Base-by-base conservation (phyloP, 2,329 filamentous ascomycete genomes). In the Fusarium sp. region DNA sequence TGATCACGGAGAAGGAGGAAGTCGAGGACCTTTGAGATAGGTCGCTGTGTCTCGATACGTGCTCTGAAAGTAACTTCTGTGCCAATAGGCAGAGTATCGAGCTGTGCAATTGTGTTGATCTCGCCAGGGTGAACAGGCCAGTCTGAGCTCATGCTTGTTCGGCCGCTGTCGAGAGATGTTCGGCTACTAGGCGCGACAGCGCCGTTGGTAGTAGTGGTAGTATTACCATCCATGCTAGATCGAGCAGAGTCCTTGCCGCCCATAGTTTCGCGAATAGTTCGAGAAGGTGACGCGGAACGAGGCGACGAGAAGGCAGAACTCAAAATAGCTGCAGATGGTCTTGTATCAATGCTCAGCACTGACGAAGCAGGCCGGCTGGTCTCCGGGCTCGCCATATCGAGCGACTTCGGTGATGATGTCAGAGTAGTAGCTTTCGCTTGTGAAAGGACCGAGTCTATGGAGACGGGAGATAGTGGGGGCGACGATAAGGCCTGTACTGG, bases 1-100 rank as follows among this genome's bases (percentile, higher is more conserved):
- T 95, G 92, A 81, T 97, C 93, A 60, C 95, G 91, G 78, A 97
- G 92, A 64, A 97, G 88, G 45, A 97, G 84, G 80, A 97, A 97
- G 75, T 94, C 93, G 37, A 97, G 85, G 73, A 92, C 91, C 74
- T 93, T 88, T 78, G 93, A 95, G 83, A 97, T 88, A 74, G 92
- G 91, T 49, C 95, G 90, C 64, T 96, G 86, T 61, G 94, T 93
- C 69, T 81, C 76, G 42, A 82, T 82, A 49, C 81, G 80, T 40
- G 81, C 83, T 60, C 82, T 78, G 65, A 84, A 83, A 56, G 80
- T 82, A 52, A 84, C 80, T 52, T 81, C 79, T 20, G 80, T 81
- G 45, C 81, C 82, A 14, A 82, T 59, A 17, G 81, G 80, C 17
- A 82, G 70, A 40, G 64, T 58, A 63, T 81, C 80, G 48, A 83